Evolutionary conservation across 345 rosid species (phyloP).

Genomic region (Salix dunnii): DNA sequence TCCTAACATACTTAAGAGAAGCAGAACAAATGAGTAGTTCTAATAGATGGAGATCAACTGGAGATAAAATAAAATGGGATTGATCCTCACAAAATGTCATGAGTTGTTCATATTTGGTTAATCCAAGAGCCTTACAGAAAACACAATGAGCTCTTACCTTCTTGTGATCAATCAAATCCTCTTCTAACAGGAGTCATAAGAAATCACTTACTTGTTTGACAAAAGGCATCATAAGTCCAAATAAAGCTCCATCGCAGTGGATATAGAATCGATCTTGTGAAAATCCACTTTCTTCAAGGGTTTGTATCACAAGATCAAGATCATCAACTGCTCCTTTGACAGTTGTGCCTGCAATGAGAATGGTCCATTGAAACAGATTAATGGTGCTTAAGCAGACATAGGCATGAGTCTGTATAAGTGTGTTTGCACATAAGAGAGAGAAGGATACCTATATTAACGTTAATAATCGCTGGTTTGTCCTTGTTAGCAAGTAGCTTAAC

Average conservation of each 20-base stretch:
- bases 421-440: background rate
- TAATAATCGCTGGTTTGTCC: conserved; percentile 88
- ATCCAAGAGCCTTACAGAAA: background rate
- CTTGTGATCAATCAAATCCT: background rate
- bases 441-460: conserved; percentile 76
- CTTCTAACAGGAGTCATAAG: background rate
- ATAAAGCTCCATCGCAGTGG: conserved; percentile 95
- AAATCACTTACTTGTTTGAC: conserved; percentile 67
- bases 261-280: conserved; percentile 76
- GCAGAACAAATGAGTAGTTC: background rate
- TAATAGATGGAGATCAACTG: no score
- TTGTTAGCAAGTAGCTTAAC: conserved; percentile 65
- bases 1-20: background rate
- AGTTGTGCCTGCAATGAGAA: conserved; percentile 61
- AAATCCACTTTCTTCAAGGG: conserved; percentile 83
- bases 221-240: conserved; percentile 99
- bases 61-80: no score
- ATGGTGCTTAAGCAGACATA: background rate
- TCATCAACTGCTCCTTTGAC: conserved; percentile 99
- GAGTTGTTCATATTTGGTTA: background rate
- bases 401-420: background rate
- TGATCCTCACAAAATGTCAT: no score
- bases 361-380: background rate
- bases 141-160: background rate
- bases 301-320: conserved; percentile 84